These are phyloP conservation scores for Phytopythium montanum DNA, from an alignment of 352 stramenopile genomes.

Conservation along the genomic window DNA sequence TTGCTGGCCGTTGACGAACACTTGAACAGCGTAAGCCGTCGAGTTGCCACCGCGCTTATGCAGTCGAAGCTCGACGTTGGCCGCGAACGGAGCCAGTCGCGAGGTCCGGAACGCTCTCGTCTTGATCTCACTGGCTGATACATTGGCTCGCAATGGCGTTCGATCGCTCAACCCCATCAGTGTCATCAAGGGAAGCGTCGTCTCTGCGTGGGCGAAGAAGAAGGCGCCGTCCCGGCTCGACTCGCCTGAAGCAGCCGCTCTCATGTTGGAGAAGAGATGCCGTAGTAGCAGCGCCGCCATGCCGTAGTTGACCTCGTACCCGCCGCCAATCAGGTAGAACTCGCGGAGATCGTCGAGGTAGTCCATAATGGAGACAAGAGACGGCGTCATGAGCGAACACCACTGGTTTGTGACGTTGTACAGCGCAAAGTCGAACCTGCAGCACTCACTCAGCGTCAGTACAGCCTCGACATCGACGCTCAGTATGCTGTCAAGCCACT, in stretches of 20 bases:
- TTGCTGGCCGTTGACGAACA: slow-evolving; percentile 44
- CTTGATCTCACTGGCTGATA: slow-evolving; percentile 21
- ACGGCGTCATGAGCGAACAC: slow-evolving; percentile 36
- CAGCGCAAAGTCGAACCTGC: slow-evolving; percentile 45
- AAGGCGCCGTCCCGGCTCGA: slow-evolving; percentile 27
- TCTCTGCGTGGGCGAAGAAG: slow-evolving; percentile 55
- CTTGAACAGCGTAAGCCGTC: slow-evolving; percentile 28
- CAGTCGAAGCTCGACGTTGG: slow-evolving; percentile 50
- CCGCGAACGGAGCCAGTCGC: slow-evolving; percentile 36
- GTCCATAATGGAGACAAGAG: slow-evolving; percentile 28
- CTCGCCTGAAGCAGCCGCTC: background rate
- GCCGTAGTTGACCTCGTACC: slow-evolving; percentile 50
- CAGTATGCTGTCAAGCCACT: background rate
- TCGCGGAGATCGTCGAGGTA: slow-evolving; percentile 40
- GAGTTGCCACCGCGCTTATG: slow-evolving; percentile 15
- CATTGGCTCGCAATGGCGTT: slow-evolving; percentile 22
- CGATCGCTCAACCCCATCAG: slow-evolving; percentile 38
- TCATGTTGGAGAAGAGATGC: slow-evolving; percentile 31
- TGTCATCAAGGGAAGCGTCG: slow-evolving; percentile 45
- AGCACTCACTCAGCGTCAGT: background rate
- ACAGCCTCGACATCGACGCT: background rate
- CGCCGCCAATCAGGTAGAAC: slow-evolving; percentile 42
- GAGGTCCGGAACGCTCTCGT: slow-evolving; percentile 34
- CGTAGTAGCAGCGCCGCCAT: slow-evolving; percentile 39
- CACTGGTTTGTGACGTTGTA: slow-evolving; percentile 32